These are phyloP conservation scores for Hibiscus trionum DNA, from an alignment of 345 rosid species.

Conservation along the genomic window DNA sequence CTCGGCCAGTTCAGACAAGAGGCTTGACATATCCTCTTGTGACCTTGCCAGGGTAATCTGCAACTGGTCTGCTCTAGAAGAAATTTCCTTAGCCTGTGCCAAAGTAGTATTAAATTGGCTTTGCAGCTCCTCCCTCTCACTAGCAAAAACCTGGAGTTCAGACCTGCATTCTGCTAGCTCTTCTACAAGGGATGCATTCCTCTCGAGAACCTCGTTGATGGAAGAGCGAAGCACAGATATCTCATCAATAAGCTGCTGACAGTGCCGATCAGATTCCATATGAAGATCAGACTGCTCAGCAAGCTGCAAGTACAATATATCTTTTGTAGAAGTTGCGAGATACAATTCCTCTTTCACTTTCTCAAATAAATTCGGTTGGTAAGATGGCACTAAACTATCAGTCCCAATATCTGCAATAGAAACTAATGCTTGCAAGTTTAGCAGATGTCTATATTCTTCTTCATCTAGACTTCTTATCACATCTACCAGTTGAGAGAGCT, in stretches of 20 bases:
- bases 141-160: constrained; percentile 2
- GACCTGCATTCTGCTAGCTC: constrained; percentile 13
- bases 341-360: constrained; percentile 10
- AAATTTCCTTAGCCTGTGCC: constrained; percentile 44
- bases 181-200: constrained; percentile 6
- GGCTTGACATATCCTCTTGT: constrained; percentile 28
- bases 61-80: constrained; percentile 41
- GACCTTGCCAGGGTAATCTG: constrained; percentile 54
- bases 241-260: constrained; percentile 7
- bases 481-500: constrained; percentile 37
- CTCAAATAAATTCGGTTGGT: background rate
- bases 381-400: constrained; percentile 1
- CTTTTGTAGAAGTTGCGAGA: constrained; percentile 13
- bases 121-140: constrained; percentile 9
- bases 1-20: constrained; percentile 41
- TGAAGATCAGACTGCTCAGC: constrained; percentile 48
- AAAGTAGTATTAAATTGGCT: constrained; percentile 48
- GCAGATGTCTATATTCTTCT: constrained; percentile 6
- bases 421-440: background rate
- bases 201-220: background rate
- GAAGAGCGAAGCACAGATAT: background rate
- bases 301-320: constrained; percentile 52
- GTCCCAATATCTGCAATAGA: background rate
- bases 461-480: constrained; percentile 1
- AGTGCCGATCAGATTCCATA: constrained; percentile 19